Percentiles rank a stretch among this genome's conserved stretches.
phyloP scores from a whole-genome alignment of 352 stramenopile species.

The Globisporangium heterothallicum region DNA sequence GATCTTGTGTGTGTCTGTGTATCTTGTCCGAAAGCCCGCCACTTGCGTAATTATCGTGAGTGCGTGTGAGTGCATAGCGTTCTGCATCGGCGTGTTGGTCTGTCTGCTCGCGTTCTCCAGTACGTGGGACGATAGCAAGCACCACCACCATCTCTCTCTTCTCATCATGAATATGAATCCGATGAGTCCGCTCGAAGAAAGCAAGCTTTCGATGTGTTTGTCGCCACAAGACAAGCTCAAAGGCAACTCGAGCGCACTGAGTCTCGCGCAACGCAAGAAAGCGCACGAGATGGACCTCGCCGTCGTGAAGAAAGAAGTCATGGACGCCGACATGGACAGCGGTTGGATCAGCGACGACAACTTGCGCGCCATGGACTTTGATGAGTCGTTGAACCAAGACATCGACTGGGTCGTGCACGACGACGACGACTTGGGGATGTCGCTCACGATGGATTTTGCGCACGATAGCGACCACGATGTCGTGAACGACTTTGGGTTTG shows the following conservation, averaged over 20 bases:
- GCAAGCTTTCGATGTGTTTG: conserved; percentile 52
- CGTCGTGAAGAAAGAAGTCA: conserved; percentile 23
- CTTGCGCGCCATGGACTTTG: conserved; percentile 63
- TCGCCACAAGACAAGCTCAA: conserved; percentile 69
- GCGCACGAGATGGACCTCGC: conserved; percentile 13
- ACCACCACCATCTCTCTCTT: not conserved
- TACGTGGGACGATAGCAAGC: not conserved
- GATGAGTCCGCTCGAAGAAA: conserved; percentile 37
- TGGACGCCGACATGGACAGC: conserved; percentile 38
- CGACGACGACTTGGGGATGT: conserved; percentile 61
- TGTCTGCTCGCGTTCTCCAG: conserved; percentile 6
- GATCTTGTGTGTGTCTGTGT: too few relatives aligned
- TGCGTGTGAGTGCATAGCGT: conserved; percentile 8
- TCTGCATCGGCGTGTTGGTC: not conserved
- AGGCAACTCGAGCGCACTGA: too few relatives aligned
- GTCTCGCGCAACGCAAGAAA: conserved; percentile 34
- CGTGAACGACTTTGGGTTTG: conserved; percentile 65
- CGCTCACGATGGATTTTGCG: conserved; percentile 49
- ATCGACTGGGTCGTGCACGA: conserved; percentile 79
- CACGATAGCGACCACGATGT: conserved; percentile 34
- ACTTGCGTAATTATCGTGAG: conserved; percentile 21
- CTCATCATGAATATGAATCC: conserved; percentile 8
- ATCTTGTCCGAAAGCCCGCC: conserved; percentile 2
- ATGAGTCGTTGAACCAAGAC: conserved; percentile 71
- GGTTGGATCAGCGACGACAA: conserved; percentile 81